Evolutionary conservation across 441 rosid species (phyloP), one percentile per base, ranked within the genome.

Genomic region (Macaranga tanarius): DNA sequence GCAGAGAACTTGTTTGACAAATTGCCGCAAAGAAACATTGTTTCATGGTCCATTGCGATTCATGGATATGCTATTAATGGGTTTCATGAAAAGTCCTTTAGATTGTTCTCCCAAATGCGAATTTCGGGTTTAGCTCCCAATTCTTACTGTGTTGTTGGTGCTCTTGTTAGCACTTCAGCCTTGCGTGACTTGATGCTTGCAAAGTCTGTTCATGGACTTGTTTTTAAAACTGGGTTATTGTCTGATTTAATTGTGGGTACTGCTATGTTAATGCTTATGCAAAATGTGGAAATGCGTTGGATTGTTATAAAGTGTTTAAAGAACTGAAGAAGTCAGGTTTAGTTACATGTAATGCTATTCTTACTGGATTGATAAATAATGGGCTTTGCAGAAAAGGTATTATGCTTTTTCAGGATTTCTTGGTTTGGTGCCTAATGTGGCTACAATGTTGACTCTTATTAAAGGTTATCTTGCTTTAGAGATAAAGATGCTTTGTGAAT

Each of bases 111-210:
- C 64, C 73, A 10, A 4, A 80, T 87, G 87, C 77, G 81, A 67
- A 7, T 61, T 6, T 70, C 71, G 2, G 79, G 84, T 45, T 71
- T 82, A 17, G 51, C 69, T 44, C 81, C 78, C 5, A 82, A 87
- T 82, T 83, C 87, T 20, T 82, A 82, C 79, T 73, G 82, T 59
- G 7, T 85, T 58, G 87, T 80, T 25, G 86, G 84, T 57, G 77
- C 70, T 57, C 86, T 87, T 48, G 76, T 85, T 15, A 69, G 80
- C 47, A 54, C 75, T 9, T 72, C 47, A 9, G 78, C 81, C 62
- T 15, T 66, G 52, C 28, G 65, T 1, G 55, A 75, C 71, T 59
- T 42, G 38, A 65, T 44, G 54, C 78, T 79, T 19, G 77, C 76
- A 7, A 74, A 34, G 70, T 75, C 79, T 16, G 52, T 83, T 62